phyloP scores from a whole-genome alignment of 768 basidiomycete genomes.

The Phanerochaete sordida region DNA sequence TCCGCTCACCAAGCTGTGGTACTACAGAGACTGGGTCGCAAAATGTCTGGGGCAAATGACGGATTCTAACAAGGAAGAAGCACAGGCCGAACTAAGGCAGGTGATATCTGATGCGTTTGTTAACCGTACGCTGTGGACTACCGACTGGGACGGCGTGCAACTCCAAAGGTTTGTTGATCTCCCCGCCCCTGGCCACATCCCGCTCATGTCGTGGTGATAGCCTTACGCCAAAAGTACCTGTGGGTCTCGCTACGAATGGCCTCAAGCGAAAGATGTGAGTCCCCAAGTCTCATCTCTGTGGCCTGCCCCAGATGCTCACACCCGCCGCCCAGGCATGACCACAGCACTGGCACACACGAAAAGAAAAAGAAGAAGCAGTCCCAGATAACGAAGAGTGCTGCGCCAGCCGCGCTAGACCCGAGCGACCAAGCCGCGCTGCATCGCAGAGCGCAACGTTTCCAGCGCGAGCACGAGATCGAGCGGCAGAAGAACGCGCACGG shows the following conservation, averaged over 20 bases:
- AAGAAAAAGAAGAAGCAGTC: constrained; percentile 62
- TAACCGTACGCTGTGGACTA: constrained; percentile 83
- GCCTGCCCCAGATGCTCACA: neutral
- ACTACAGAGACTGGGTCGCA: constrained; percentile 90
- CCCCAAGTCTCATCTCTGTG: neutral
- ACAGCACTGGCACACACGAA: constrained; percentile 25
- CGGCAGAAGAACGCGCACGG: constrained; percentile 48
- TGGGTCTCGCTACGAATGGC: constrained; percentile 36
- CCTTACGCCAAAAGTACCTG: constrained; percentile 57
- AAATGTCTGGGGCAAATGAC: constrained; percentile 91
- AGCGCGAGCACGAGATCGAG: constrained; percentile 86
- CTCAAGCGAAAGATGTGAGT: constrained; percentile 73
- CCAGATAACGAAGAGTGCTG: constrained; percentile 28
- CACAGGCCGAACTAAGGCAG: constrained; percentile 92
- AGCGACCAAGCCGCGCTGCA: constrained; percentile 69
- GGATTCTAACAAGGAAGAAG: constrained; percentile 79
- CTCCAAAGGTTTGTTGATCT: constrained; percentile 65
- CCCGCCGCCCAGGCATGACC: constrained; percentile 30
- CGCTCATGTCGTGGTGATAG: constrained; percentile 29
- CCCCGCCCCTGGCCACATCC: constrained; percentile 4
- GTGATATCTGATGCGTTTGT: constrained; percentile 93
- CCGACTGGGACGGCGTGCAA: constrained; percentile 88
- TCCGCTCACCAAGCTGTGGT: constrained; percentile 35
- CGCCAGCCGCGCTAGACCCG: constrained; percentile 38
- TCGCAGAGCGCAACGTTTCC: constrained; percentile 84